Evolutionary conservation across 148 eudicot species (phyloP).

Genomic region (Amaranthus palmeri): DNA sequence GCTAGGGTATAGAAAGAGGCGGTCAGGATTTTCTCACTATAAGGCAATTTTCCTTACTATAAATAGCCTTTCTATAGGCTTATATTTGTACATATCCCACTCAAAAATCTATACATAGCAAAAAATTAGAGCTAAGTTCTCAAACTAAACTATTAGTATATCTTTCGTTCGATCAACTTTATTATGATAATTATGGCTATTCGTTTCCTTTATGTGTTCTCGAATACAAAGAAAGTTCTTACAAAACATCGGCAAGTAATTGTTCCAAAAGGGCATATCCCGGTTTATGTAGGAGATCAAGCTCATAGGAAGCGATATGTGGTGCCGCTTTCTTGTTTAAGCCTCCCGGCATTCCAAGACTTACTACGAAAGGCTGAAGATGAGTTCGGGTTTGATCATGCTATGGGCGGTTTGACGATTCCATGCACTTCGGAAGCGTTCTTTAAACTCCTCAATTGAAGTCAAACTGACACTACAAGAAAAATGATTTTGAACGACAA

Average conservation of each 20-base stretch:
- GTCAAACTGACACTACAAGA: too few species aligned
- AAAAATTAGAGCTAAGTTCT: too few species aligned
- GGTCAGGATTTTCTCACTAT: neutral
- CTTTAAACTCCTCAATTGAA: neutral
- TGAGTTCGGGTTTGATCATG: constrained; percentile 26
- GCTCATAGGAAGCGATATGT: constrained; percentile 15
- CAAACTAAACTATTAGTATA: too few species aligned
- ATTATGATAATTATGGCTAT: neutral
- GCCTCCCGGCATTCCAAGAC: constrained; percentile 26
- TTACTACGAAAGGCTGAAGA: constrained; percentile 22
- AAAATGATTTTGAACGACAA: too few species aligned
- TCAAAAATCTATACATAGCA: too few species aligned
- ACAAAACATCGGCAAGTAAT: neutral
- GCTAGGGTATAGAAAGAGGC: too few species aligned
- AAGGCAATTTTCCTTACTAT: neutral
- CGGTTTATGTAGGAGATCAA: constrained; percentile 17
- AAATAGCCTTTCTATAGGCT: neutral
- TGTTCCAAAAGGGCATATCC: constrained; percentile 6
- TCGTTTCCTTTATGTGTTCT: constrained; percentile 1
- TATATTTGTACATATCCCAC: too few species aligned
- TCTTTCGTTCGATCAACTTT: neutral
- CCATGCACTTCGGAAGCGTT: constrained; percentile 14
- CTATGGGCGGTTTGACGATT: constrained; percentile 20
- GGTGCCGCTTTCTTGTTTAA: constrained; percentile 21
- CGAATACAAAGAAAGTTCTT: constrained; percentile 11